Percentiles rank a stretch among this genome's conserved stretches.
These are phyloP conservation scores for Aspergillus aculeatinus DNA, from an alignment of 2,329 filamentous ascomycete species.

Conservation along the genomic window DNA sequence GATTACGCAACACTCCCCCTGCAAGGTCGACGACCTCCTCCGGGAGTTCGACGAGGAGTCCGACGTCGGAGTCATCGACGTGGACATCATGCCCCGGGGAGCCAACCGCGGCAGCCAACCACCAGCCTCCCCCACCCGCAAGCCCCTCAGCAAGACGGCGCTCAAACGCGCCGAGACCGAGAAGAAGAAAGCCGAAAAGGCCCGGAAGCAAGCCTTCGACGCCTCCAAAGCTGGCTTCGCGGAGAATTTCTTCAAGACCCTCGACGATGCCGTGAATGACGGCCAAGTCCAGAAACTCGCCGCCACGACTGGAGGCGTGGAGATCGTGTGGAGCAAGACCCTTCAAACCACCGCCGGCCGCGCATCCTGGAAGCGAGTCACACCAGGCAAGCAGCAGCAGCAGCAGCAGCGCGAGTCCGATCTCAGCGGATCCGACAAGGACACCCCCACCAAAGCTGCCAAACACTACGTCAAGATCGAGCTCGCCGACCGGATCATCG, in stretches of 20 bases:
- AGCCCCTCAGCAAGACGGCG: constrained; percentile 38
- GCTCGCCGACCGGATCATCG: constrained; percentile 83
- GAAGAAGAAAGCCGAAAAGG: constrained; percentile 35
- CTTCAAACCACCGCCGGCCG: constrained; percentile 63
- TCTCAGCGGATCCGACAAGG: no score
- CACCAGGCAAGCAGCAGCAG: not conserved
- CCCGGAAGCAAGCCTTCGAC: constrained; percentile 54
- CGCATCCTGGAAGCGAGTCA: constrained; percentile 69
- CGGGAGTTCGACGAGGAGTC: constrained; percentile 34
- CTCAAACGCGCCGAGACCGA: constrained; percentile 40
- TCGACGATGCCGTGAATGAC: constrained; percentile 54
- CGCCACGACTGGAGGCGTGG: constrained; percentile 56
- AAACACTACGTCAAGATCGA: constrained; percentile 74
- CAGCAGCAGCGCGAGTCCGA: not conserved
- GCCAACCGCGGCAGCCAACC: not conserved
- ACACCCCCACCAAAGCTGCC: constrained; percentile 12
- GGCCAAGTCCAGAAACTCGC: constrained; percentile 52
- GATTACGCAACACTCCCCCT: constrained; percentile 56
- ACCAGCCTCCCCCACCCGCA: constrained; percentile 14
- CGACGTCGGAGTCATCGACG: constrained; percentile 35
- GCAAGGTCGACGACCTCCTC: constrained; percentile 39
- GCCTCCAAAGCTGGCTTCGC: constrained; percentile 54
- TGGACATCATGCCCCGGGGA: constrained; percentile 16
- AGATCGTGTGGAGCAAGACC: constrained; percentile 61
- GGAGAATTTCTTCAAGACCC: constrained; percentile 53